A percentile compares a stretch with the other conserved stretches of the same genome.
phyloP scores from a whole-genome alignment of 805 yeast genomes.

The Myxozyma udenii region DNA sequence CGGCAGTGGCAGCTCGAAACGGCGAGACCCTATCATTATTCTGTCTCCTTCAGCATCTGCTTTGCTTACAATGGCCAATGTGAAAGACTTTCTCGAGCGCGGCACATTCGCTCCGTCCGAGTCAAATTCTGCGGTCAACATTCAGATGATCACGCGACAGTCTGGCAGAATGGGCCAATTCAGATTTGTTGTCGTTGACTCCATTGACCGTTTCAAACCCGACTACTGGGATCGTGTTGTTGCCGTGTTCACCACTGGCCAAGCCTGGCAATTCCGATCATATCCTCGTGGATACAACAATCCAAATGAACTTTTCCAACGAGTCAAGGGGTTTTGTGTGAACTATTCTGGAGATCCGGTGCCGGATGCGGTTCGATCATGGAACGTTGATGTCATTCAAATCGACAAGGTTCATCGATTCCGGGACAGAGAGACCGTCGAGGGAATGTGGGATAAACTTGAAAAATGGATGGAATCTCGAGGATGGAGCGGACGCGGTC shows the following conservation, averaged over 20 bases:
- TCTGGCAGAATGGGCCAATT: constrained; percentile 57
- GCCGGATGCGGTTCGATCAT: constrained; percentile 70
- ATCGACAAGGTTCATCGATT: constrained; percentile 70
- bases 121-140: constrained; percentile 32
- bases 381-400: constrained; percentile 82
- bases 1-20: constrained; percentile 35
- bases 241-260: constrained; percentile 95
- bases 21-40: constrained; percentile 64
- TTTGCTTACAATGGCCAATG: constrained; percentile 59
- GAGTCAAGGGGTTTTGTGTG: constrained; percentile 77
- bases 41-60: constrained; percentile 80
- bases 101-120: constrained; percentile 57
- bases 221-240: constrained; percentile 98
- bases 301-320: constrained; percentile 77
- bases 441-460: constrained; percentile 77
- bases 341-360: constrained; percentile 73
- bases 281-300: constrained; percentile 65
- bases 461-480: constrained; percentile 68
- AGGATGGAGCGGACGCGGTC: constrained; percentile 47
- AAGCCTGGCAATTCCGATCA: constrained; percentile 90
- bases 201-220: constrained; percentile 84
- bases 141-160: constrained; percentile 54
- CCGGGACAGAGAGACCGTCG: constrained; percentile 82
- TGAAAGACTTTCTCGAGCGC: constrained; percentile 66
- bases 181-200: constrained; percentile 77